Evolutionary conservation across 768 basidiomycete species (phyloP).

Genomic region (Sutorius australiensis): DNA sequence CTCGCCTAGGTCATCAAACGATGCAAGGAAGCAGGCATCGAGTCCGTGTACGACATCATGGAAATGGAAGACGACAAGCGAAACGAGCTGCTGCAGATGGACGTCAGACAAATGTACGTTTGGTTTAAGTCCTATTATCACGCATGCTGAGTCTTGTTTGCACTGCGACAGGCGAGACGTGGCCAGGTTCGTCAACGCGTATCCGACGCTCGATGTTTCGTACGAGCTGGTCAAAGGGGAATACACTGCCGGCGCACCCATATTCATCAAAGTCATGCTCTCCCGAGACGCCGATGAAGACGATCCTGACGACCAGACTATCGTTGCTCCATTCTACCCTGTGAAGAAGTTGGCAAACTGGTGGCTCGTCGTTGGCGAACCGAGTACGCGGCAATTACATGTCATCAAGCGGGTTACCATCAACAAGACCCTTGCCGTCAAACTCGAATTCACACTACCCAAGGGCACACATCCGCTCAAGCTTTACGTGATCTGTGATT

Average conservation of each 20-base stretch:
- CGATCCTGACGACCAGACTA: constrained; percentile 67
- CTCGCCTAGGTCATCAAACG: constrained; percentile 65
- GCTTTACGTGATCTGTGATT: constrained; percentile 90
- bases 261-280: constrained; percentile 74
- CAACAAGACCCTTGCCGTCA: constrained; percentile 64
- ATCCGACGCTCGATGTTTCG: constrained; percentile 91
- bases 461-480: constrained; percentile 81
- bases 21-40: constrained; percentile 77
- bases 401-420: constrained; percentile 86
- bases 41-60: constrained; percentile 96
- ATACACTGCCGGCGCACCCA: constrained; percentile 81
- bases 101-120: constrained; percentile 77
- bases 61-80: constrained; percentile 95
- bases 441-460: constrained; percentile 85
- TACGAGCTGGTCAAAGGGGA: constrained; percentile 85
- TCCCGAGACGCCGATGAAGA: constrained; percentile 81
- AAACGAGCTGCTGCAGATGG: constrained; percentile 79
- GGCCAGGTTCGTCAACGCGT: constrained; percentile 93
- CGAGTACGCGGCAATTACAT: constrained; percentile 72
- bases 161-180: constrained; percentile 71
- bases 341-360: constrained; percentile 88
- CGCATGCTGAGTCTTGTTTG: neutral
- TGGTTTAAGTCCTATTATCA: neutral
- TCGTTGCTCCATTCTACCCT: constrained; percentile 94
- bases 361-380: constrained; percentile 96